Base-by-base conservation (phyloP, 768 basidiomycete genomes). In the Boletellus emodensis region DNA sequence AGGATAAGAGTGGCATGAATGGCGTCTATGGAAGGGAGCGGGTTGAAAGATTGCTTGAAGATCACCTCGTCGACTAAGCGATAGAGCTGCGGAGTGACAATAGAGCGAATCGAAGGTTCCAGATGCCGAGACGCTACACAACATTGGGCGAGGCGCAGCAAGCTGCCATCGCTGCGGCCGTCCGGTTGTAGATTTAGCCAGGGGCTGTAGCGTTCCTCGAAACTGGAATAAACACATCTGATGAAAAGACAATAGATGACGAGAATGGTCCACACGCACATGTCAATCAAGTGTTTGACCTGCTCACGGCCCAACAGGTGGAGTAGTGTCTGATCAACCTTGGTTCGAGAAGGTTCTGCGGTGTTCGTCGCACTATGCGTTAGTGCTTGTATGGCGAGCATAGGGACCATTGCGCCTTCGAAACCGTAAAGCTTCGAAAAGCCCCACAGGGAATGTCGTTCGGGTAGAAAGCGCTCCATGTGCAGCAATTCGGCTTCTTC, bases 81-180 rank as follows among this genome's bases (percentile, higher is more conserved):
- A 43, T 72, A 72, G 30, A 77, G 62, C 33, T 68, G 69, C 1
- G 73, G 76, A 20, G 70, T 53, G 18, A 75, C 66, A 14, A 61
- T 60, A 4, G 69, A 61, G 35, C 71, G 69, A 43, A 61, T 67
- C 26, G 65, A 56, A 14, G 64, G 57, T 15, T 72, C 70, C 1
- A 77, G 57, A 56, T 78, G 76, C 36, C 76, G 65, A 32, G 74
- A 73, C 14, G 77, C 71, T 22, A 78, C 59, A 35, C 73, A 73
- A 51, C 77, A 78, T 24, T 77, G 72, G 11, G 74, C 75, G 30
- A 78, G 65, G 43, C 73, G 68, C 14, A 77, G 61, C 22, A 78
- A 56, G 14, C 70, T 63, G 3, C 61, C 62, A 40, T 68, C 66
- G 32, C 55, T 60, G 8, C 62, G 61, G 32, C 56, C 60, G 22